phyloP scores from a whole-genome alignment of 192 early-diverging fungal genomes.

The Jimgerdemannia flammicorona region DNA sequence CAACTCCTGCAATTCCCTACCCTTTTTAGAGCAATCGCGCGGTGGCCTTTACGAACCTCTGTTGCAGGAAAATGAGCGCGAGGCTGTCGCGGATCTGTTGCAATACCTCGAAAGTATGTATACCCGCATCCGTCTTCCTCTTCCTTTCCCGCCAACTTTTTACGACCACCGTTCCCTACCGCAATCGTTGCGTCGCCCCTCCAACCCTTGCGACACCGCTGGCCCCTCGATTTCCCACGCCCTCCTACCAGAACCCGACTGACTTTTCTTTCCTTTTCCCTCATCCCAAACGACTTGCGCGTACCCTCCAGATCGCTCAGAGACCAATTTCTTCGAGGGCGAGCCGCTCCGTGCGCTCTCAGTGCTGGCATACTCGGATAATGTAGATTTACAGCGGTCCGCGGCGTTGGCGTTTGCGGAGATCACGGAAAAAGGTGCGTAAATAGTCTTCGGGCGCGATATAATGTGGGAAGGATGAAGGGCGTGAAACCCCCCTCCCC shows the following conservation, averaged over 20 bases:
- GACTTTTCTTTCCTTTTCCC: neutral
- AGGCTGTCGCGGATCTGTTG: constrained; percentile 62
- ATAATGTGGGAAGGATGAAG: no score
- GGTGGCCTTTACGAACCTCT: constrained; percentile 57
- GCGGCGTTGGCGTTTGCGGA: constrained; percentile 88
- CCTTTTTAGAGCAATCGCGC: no score
- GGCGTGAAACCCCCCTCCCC: no score
- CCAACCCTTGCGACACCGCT: no score
- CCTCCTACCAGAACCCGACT: constrained; percentile 2
- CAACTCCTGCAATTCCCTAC: no score
- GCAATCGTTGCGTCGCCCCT: no score
- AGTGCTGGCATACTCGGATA: constrained; percentile 80
- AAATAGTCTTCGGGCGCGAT: no score
- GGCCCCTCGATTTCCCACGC: neutral
- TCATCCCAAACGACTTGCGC: neutral
- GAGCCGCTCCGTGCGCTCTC: constrained; percentile 77
- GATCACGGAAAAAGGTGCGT: constrained; percentile 85
- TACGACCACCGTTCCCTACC: neutral
- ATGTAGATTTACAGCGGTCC: constrained; percentile 80
- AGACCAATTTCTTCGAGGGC: constrained; percentile 82
- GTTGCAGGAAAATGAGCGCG: constrained; percentile 66
- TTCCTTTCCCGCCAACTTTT: neutral
- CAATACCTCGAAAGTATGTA: constrained; percentile 65
- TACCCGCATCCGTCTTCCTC: neutral
- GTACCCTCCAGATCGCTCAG: constrained; percentile 57